Evolutionary conservation across 2,329 filamentous ascomycete species (phyloP).

Genomic region (Didymella arachidicola): DNA sequence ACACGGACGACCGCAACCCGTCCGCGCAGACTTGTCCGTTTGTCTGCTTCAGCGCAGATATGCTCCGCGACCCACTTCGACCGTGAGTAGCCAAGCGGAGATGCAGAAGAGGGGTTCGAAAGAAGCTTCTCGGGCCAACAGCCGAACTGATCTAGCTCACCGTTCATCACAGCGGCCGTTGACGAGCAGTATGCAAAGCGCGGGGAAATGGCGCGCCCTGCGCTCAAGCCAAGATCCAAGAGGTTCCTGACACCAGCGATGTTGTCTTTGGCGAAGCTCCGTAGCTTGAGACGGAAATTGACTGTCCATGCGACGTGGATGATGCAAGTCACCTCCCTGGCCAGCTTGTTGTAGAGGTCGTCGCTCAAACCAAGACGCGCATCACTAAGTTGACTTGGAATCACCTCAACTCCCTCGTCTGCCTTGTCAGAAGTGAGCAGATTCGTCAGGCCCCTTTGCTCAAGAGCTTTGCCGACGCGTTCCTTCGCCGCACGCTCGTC

Average conservation of each 20-base stretch:
- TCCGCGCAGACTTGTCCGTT: slow-evolving; percentile 39
- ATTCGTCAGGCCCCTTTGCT: slow-evolving; percentile 40
- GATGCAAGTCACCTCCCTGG: slow-evolving; percentile 58
- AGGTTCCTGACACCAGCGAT: slow-evolving; percentile 61
- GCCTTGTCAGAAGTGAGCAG: slow-evolving; percentile 25
- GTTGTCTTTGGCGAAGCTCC: slow-evolving; percentile 63
- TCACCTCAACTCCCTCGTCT: slow-evolving; percentile 55
- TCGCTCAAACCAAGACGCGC: slow-evolving; percentile 58
- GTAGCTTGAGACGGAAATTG: slow-evolving; percentile 67
- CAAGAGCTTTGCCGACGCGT: slow-evolving; percentile 46
- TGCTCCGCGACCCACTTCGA: slow-evolving; percentile 66
- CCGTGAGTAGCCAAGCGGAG: slow-evolving; percentile 62
- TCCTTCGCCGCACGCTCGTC: slow-evolving; percentile 40
- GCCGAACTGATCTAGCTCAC: slow-evolving; percentile 21
- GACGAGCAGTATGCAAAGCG: slow-evolving; percentile 62
- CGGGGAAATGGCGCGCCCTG: slow-evolving; percentile 40
- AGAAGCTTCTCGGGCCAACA: slow-evolving; percentile 54
- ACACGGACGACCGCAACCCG: slow-evolving; percentile 49
- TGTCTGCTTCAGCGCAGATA: slow-evolving; percentile 56
- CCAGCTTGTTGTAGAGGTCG: slow-evolving; percentile 53
- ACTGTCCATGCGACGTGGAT: slow-evolving; percentile 72
- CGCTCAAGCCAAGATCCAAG: slow-evolving; percentile 54
- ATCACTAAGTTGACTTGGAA: slow-evolving; percentile 59
- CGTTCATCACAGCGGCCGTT: slow-evolving; percentile 55
- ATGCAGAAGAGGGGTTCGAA: slow-evolving; percentile 53